Evolutionary conservation across 2,329 filamentous ascomycete species (phyloP), one percentile per base, ranked within the genome.

Genomic region (Colletotrichum aenigma): DNA sequence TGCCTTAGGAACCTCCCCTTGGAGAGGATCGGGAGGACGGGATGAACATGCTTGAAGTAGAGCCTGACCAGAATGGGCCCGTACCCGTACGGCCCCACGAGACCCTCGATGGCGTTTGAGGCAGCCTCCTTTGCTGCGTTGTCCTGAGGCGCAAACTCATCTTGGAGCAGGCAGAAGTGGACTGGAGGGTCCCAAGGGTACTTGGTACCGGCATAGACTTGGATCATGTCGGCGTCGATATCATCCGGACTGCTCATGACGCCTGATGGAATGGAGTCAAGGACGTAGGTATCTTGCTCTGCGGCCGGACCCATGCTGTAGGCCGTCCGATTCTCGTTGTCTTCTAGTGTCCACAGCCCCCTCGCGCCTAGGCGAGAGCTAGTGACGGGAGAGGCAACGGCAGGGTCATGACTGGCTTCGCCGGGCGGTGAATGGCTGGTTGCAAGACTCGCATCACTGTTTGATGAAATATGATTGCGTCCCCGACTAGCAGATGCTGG

Each of bases 231-330:
- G 74, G 85, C 87, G 72, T 87, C 86, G 9, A 88, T 82, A 30
- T 86, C 85, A 56, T 66, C 38, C 21, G 84, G 83, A n/a, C 85
- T 85, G 58, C 87, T 88, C 60, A 88, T 80, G 32, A 89, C 84
- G 21, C 86, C 83, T 43, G 87, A 88, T 21, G 87, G 82, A 70
- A 89, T 88, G 13, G 86, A 87, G 48, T 86, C 85, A 6, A 89
- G 81, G 10, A 89, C 82, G 76, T 87, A 84, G 2, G 86, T 84
- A 70, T 89, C 88, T 76, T 89, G 87, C 78, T 89, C 87, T 12
- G 83, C 85, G 3, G 86, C 82, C 16, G 85, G 81, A 0, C 87
- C 87, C 81, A 89, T 85, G 15, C 82, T 86, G 78, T 88, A 87
- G 15, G 87, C 85, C 3, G 87, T 88, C 21, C 82, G 78, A 69